phyloP scores from a whole-genome alignment of 805 yeast species.

The Ogataea methanolica region DNA sequence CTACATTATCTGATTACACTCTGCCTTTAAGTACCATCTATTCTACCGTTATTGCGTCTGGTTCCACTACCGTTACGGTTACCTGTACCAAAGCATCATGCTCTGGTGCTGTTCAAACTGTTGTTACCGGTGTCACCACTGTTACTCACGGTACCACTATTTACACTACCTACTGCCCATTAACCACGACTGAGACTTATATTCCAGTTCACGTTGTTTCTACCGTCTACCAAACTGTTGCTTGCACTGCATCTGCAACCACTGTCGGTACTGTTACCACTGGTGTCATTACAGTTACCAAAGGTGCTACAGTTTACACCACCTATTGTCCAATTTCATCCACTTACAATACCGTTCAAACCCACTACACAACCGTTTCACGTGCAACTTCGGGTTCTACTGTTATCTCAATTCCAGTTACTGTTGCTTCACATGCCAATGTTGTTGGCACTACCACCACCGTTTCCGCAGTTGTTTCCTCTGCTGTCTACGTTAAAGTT shows the following conservation, averaged over 20 bases:
- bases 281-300: slow-evolving; percentile 19
- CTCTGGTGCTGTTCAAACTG: slow-evolving; percentile 11
- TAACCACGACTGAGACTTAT: slow-evolving; percentile 15
- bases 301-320: slow-evolving; percentile 20
- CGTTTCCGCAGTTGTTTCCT: slow-evolving; percentile 13
- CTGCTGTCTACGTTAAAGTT: slow-evolving; percentile 21
- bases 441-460: too few relatives aligned
- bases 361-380: slow-evolving; percentile 3
- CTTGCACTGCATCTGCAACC: slow-evolving; percentile 7
- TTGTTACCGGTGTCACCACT: slow-evolving; percentile 24
- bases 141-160: slow-evolving; percentile 22
- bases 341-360: slow-evolving; percentile 13
- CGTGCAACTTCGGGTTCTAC: background rate
- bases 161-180: slow-evolving; percentile 34
- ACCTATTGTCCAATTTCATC: slow-evolving; percentile 33
- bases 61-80: slow-evolving; percentile 15
- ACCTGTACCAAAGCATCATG: slow-evolving; percentile 23
- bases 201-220: slow-evolving; percentile 13
- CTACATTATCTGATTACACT: slow-evolving; percentile 5
- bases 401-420: slow-evolving; percentile 13
- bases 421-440: slow-evolving; percentile 12
- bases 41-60: slow-evolving; percentile 4
- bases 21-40: background rate
- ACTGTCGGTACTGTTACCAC: slow-evolving; percentile 21
- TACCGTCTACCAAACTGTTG: background rate